Conservation (phyloP, 169 alveolate species). For the Plasmodium gaboni region DNA sequence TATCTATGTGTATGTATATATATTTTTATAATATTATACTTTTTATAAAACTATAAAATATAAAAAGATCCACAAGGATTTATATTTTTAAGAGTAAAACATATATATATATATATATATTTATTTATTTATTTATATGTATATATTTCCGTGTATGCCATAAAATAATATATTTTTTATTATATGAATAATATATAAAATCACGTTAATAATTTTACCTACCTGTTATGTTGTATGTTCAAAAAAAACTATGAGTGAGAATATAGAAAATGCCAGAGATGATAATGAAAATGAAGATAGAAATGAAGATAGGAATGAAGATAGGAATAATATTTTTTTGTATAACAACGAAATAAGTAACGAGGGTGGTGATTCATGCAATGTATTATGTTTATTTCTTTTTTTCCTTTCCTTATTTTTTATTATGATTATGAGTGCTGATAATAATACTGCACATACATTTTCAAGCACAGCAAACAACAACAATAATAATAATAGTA, state of each 20-base stretch:
- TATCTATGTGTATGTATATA: too few species aligned
- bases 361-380: slow-evolving; percentile 48
- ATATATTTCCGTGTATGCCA: too few species aligned
- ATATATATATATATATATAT: too few species aligned
- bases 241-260: slow-evolving; percentile 18
- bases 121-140: too few species aligned
- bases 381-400: slow-evolving; percentile 43
- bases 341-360: slow-evolving; percentile 21
- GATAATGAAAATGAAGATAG: slow-evolving; percentile 4
- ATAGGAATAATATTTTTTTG: slow-evolving; percentile 25
- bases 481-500: neutral
- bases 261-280: slow-evolving; percentile 7
- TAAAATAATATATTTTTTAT: too few species aligned
- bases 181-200: too few species aligned
- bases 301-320: slow-evolving; percentile 42
- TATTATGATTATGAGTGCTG: slow-evolving; percentile 38
- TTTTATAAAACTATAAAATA: too few species aligned
- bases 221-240: too few species aligned
- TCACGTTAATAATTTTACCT: too few species aligned
- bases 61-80: too few species aligned
- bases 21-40: too few species aligned
- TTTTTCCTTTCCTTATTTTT: slow-evolving; percentile 51
- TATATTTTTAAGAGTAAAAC: too few species aligned
- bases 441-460: neutral
- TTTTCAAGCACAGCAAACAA: neutral